Base-by-base conservation (phyloP, 768 basidiomycete genomes). In the Lactarius sanguifluus region DNA sequence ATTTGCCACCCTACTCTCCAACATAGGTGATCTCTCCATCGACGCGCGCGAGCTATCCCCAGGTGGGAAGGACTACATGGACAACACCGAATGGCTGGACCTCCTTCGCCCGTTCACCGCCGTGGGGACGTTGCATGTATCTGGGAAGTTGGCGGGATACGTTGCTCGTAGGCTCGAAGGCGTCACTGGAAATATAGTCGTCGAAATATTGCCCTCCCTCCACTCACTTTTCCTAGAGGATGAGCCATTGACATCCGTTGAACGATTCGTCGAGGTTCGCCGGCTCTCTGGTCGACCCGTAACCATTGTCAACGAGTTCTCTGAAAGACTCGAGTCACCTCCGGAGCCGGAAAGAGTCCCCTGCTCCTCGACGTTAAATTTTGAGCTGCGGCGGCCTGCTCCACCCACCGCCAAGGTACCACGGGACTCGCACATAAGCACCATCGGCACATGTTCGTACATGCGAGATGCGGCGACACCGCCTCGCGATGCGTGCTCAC, bases 101-200 rank as follows among this genome's bases (percentile, higher is more conserved):
- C 28, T 65, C 10, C 20, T 65, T 23, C 30, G 18, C 18, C 32
- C 12, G 12, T 65, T 65, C 50, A 5, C 18, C 23, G 41, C 59
- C 8, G 64, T 65, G 41, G 13, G 32, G 52, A 43, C 1, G 18
- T 9, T 65, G 40, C 9, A 43, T 15, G 20, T 60, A 25, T 36
- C 43, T n/a, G 20, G 3, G 12, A 34, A 30, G 16, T 13, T 56
- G 16, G 23, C 5, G 2, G 23, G 32, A 1, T 23, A 40, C 16
- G 18, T 65, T 8, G 20, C 54, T 5, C 32, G 30, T 30, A 59
- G 40, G 1, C 16, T 60, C 25, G 25, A 36, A 30, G 52, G 36
- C 20, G 28, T 56, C 32, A 9, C 32, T 4, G 40, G 23, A 34
- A 59, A 60, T n/a, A 61, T n/a, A 32, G 41, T 16, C 52, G 4